Evolutionary conservation across 1,139 yeast genomes (phyloP), one percentile per base, ranked within the genome.

Genomic region (Geotrichum fermentans): DNA sequence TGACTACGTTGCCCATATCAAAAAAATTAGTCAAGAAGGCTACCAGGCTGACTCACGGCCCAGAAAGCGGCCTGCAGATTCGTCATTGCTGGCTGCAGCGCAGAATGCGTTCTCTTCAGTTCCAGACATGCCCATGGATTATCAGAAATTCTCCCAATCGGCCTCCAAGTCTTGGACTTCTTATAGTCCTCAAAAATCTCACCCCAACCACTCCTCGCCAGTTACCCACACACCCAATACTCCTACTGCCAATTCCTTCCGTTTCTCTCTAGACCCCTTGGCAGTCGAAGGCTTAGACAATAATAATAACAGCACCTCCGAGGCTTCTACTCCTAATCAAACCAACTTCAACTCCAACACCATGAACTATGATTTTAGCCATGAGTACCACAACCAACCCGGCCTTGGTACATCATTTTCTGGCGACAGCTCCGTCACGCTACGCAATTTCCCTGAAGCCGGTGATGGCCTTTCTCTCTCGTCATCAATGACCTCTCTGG

Each of bases 1-100:
- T 58, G 84, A 81, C 62, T 82, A 82, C 58, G 78, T 80, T 17
- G 83, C 84, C 14, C 87, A 82, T 60, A 80, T 82, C 32, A 74
- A 78, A 56, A 74, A 73, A 54, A 75, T 80, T 62, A 80, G 82
- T 26, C 74, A 73, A 56, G 72, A 71, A 45, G 71, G 65, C 26
- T 51, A 55, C 24, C 42, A 40, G 17, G 14, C 14, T 13, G 47
- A 47, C 32, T 40, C 17, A 6, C 44, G 45, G 17, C 28, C 45
- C 7, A 46, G 41, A 37, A 46, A 46, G 28, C 34, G 50, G 10
- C 41, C 50, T 2, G 50, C 45, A 4, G 50, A 46, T 14, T 35
- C 41, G 20, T 29, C 50, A 10, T 34, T 38, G 13, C 17, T 39
- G 21, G 28, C 33, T 14, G 18, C 40, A 8, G 24, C 50, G n/a